Evolutionary conservation across 345 rosid genomes (phyloP).

Genomic region (Eucalyptus coolabah): DNA sequence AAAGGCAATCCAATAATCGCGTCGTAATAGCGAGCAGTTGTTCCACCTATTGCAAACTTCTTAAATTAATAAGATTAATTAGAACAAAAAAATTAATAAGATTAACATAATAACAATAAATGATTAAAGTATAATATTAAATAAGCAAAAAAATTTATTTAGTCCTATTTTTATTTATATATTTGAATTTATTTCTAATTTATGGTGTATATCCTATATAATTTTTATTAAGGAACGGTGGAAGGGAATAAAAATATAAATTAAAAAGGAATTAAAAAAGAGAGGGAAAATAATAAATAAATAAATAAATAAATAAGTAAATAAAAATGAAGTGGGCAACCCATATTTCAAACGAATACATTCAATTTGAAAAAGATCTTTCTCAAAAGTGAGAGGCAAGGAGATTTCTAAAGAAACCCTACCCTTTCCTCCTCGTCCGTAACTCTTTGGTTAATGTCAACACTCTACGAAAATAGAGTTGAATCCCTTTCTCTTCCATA

Average conservation of each 20-base stretch:
- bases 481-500: neutral
- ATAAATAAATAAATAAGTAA: neutral
- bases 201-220: neutral
- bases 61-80: neutral
- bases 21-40: rapidly evolving
- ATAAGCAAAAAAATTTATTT: neutral
- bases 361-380: neutral
- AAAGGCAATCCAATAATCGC: rapidly evolving
- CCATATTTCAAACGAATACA: neutral
- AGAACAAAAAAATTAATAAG: neutral
- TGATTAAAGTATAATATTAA: neutral
- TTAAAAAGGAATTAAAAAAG: neutral
- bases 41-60: rapidly evolving
- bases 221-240: neutral
- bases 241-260: neutral
- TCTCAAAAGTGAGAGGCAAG: neutral
- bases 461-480: neutral
- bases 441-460: neutral
- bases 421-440: too few relatives aligned
- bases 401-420: neutral
- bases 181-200: neutral
- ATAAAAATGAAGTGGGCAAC: neutral
- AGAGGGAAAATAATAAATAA: neutral
- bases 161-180: neutral
- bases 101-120: neutral